A percentile compares a stretch with the other conserved stretches of the same genome.
Evolutionary conservation across 163 green algal genomes (phyloP).

Genomic region (Trebouxia gelatinosa): DNA sequence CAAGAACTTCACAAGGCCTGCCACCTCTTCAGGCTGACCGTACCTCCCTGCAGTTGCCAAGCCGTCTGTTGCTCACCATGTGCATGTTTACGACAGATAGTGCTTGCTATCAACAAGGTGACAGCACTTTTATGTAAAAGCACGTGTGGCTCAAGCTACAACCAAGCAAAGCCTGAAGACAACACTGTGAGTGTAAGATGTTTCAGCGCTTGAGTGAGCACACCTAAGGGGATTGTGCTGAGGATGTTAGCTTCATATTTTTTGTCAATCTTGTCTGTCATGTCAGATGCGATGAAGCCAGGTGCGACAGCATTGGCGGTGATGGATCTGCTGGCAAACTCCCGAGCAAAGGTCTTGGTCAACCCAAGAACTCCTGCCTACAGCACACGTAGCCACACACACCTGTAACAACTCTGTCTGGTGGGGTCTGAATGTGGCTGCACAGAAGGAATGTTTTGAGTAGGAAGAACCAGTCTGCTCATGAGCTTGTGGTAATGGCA

Average conservation of each 20-base stretch:
- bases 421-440: too few species aligned
- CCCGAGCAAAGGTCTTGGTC: slow-evolving; percentile 92
- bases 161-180: not conserved
- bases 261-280: slow-evolving; percentile 90
- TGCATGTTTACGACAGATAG: too few species aligned
- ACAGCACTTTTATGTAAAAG: not conserved
- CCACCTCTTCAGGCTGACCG: slow-evolving; percentile 95
- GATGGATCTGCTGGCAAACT: slow-evolving; percentile 87
- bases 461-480: too few species aligned
- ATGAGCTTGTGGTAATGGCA: too few species aligned
- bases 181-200: not conserved
- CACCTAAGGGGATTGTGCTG: slow-evolving; percentile 89
- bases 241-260: slow-evolving; percentile 97
- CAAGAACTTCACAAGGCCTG: slow-evolving; percentile 94
- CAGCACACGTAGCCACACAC: not conserved
- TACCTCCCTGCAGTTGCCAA: slow-evolving; percentile 83
- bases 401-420: too few species aligned
- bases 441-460: too few species aligned
- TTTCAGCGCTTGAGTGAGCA: not conserved
- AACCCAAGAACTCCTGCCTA: slow-evolving; percentile 91
- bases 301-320: slow-evolving; percentile 93
- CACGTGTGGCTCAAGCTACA: not conserved
- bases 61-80: too few species aligned
- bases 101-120: not conserved
- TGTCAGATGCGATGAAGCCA: slow-evolving; percentile 96